Conservation (phyloP, 495 filamentous ascomycete species). For the Platismatia glauca region DNA sequence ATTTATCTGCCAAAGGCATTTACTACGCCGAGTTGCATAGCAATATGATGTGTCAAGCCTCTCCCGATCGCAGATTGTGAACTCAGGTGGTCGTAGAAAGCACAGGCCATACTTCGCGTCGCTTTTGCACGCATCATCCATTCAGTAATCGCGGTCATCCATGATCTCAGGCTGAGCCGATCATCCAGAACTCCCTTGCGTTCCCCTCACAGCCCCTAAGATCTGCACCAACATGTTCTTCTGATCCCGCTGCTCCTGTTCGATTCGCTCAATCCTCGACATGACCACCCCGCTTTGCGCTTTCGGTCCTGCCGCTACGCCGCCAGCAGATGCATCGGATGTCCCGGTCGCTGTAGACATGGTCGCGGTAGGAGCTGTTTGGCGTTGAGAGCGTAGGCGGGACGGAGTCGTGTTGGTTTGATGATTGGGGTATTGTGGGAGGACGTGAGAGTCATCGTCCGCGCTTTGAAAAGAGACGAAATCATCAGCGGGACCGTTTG, state of each 20-base stretch:
- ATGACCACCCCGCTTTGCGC: slow-evolving; percentile 18
- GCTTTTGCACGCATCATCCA: background rate
- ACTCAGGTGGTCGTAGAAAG: too few relatives aligned
- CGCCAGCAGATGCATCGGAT: background rate
- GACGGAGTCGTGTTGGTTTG: slow-evolving; percentile 6
- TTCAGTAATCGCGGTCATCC: too few relatives aligned
- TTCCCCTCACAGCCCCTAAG: slow-evolving; percentile 22
- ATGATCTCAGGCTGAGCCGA: too few relatives aligned
- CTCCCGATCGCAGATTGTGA: too few relatives aligned
- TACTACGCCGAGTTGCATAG: too few relatives aligned
- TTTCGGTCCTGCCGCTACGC: background rate
- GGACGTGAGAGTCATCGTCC: background rate
- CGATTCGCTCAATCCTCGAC: slow-evolving; percentile 23
- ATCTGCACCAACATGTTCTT: slow-evolving; percentile 24
- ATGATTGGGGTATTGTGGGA: background rate
- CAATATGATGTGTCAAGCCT: too few relatives aligned
- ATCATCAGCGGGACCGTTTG: background rate
- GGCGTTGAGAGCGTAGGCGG: slow-evolving; percentile 9
- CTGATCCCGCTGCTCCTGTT: slow-evolving; percentile 25
- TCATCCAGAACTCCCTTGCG: slow-evolving; percentile 1
- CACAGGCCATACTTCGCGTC: background rate
- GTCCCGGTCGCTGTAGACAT: slow-evolving; percentile 6
- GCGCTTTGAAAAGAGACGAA: background rate
- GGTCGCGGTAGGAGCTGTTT: slow-evolving; percentile 10
- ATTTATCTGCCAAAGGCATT: too few relatives aligned